Percentiles rank a stretch among this genome's conserved stretches.
phyloP scores from a whole-genome alignment of 352 stramenopile species.

The Salisapilia sapeloensis region DNA sequence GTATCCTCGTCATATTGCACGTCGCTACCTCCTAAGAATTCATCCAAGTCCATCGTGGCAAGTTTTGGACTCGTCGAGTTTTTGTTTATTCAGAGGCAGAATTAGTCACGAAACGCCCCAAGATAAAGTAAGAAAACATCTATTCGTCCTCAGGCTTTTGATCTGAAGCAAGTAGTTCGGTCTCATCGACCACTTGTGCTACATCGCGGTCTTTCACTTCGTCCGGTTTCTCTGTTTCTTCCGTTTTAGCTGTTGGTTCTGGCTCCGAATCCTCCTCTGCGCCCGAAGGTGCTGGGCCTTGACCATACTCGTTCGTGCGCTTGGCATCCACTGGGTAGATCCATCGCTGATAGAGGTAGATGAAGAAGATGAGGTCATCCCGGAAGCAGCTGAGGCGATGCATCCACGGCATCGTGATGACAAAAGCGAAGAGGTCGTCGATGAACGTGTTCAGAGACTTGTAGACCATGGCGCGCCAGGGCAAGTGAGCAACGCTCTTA shows the following conservation, averaged over 20 bases:
- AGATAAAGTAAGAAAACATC: too few relatives aligned
- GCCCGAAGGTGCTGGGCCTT: too few relatives aligned
- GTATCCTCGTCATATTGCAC: conserved; percentile 50
- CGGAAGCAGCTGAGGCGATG: conserved; percentile 95
- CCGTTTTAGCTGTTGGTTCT: too few relatives aligned
- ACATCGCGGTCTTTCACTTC: conserved; percentile 1
- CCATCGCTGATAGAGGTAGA: conserved; percentile 98
- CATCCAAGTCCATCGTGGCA: conserved; percentile 19
- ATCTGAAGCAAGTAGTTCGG: too few relatives aligned
- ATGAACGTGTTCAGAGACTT: conserved; percentile 98
- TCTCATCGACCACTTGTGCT: conserved; percentile 2
- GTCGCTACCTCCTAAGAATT: conserved; percentile 12
- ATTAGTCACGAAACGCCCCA: too few relatives aligned
- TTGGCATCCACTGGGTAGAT: conserved; percentile 89
- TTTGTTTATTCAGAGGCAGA: too few relatives aligned
- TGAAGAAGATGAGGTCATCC: conserved; percentile 99
- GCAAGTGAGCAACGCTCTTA: conserved; percentile 91
- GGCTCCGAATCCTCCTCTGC: conserved; percentile 29
- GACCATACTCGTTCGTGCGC: conserved; percentile 88
- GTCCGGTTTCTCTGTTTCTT: conserved; percentile 4
- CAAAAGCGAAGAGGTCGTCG: conserved; percentile 95
- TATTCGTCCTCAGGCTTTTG: too few relatives aligned
- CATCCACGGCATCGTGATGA: conserved; percentile 98
- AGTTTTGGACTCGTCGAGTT: too few relatives aligned
- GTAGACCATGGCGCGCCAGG: conserved; percentile 96